Evolutionary conservation across 306 rosid species (phyloP).

Genomic region (Erythrophleum fordii): DNA sequence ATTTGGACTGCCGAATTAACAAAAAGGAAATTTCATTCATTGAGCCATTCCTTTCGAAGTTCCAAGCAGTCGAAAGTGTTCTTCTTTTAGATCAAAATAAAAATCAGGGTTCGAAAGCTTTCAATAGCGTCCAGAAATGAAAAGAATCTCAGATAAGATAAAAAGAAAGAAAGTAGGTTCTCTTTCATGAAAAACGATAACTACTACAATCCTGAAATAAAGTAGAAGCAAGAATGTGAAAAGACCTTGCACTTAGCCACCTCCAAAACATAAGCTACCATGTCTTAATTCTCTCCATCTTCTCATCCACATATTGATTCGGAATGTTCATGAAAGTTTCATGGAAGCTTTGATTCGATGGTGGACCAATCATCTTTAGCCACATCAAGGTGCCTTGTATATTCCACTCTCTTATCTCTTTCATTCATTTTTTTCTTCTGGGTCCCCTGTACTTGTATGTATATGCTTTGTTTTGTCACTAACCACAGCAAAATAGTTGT

Average conservation of each 20-base stretch:
- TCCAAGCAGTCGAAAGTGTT: background rate
- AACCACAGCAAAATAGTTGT: background rate
- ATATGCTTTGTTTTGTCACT: background rate
- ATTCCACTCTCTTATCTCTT: constrained; percentile 17
- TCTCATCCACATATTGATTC: constrained; percentile 28
- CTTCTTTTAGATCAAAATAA: background rate
- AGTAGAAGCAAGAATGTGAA: constrained; percentile 15
- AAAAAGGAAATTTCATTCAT: background rate
- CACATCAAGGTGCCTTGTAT: constrained; percentile 14
- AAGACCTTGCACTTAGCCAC: constrained; percentile 27
- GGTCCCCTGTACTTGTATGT: constrained; percentile 6
- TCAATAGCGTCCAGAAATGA: background rate
- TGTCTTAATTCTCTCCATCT: background rate
- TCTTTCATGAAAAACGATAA: constrained; percentile 5
- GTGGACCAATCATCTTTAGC: constrained; percentile 32
- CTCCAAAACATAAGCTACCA: background rate
- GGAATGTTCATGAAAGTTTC: constrained; percentile 24
- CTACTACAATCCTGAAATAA: background rate
- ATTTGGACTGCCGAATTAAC: background rate
- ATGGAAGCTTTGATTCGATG: constrained; percentile 29
- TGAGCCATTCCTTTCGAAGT: too few relatives aligned
- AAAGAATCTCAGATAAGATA: background rate
- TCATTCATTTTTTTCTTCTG: background rate
- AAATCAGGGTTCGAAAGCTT: background rate
- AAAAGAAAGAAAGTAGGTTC: background rate